These are phyloP conservation scores for Yamadazyma nakazawae DNA, from an alignment of 805 yeast species.

Conservation along the genomic window DNA sequence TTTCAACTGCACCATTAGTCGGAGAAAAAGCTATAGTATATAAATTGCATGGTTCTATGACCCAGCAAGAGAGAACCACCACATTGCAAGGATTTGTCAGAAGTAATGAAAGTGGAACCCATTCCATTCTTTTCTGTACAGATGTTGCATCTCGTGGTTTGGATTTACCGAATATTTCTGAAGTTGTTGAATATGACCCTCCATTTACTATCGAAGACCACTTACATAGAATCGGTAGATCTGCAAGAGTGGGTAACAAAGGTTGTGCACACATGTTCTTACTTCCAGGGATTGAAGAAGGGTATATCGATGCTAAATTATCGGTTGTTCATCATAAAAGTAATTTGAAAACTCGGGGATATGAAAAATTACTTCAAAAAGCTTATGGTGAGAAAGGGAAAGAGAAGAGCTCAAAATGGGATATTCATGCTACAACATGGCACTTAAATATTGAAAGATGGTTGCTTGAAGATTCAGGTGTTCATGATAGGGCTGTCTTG, in stretches of 20 bases:
- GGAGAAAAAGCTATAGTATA: constrained; percentile 44
- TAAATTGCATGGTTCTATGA: constrained; percentile 86
- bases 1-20: constrained; percentile 52
- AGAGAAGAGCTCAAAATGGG: constrained; percentile 63
- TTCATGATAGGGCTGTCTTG: constrained; percentile 65
- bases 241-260: constrained; percentile 92
- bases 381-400: constrained; percentile 36
- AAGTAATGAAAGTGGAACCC: constrained; percentile 36
- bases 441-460: constrained; percentile 88
- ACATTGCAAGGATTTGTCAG: constrained; percentile 62
- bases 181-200: constrained; percentile 91
- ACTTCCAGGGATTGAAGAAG: constrained; percentile 88
- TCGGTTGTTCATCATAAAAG: constrained; percentile 37
- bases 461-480: constrained; percentile 63
- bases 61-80: constrained; percentile 78
- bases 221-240: constrained; percentile 93
- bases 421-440: constrained; percentile 93
- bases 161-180: constrained; percentile 82
- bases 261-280: constrained; percentile 80
- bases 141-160: constrained; percentile 98
- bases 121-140: constrained; percentile 81
- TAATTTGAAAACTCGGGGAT: constrained; percentile 32
- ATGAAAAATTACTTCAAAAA: constrained; percentile 29
- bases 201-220: constrained; percentile 94
- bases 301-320: constrained; percentile 58